These are phyloP conservation scores for Epichloe brachyelytri DNA, from an alignment of 2,329 filamentous ascomycete species.

Conservation along the genomic window DNA sequence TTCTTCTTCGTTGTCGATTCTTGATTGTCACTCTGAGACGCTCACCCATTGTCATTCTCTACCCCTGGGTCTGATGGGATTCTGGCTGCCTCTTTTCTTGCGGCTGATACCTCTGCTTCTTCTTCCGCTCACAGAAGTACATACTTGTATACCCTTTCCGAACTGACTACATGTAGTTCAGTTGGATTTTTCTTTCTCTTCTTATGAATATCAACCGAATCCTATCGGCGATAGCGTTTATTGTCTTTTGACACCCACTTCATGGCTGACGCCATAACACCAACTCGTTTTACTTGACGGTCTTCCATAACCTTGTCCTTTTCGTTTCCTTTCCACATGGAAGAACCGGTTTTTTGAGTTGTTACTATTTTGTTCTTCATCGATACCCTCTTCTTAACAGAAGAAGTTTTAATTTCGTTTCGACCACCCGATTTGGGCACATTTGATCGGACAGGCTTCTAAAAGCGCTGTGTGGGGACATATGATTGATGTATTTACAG, in stretches of 20 bases:
- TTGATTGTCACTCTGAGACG: neutral
- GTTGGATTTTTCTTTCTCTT: constrained; percentile 9
- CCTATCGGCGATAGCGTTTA: constrained; percentile 23
- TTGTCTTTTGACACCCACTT: constrained; percentile 12
- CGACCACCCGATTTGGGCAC: neutral
- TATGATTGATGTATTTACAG: constrained; percentile 7
- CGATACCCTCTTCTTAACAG: constrained; percentile 12
- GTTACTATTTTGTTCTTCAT: constrained; percentile 4
- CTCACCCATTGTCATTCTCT: neutral
- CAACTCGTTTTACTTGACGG: neutral
- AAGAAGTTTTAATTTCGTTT: constrained; percentile 1
- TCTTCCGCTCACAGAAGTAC: neutral
- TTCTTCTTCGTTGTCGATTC: constrained; percentile 2
- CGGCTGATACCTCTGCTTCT: neutral
- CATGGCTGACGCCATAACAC: neutral
- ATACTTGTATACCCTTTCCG: constrained; percentile 8
- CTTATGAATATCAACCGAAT: constrained; percentile 15
- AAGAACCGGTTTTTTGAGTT: neutral
- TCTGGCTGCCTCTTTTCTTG: neutral
- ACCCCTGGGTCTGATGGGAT: neutral
- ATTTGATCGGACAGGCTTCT: neutral
- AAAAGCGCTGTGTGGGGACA: constrained; percentile 3
- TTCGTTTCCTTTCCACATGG: neutral
- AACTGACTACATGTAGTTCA: neutral
- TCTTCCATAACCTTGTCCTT: neutral